Conservation (phyloP, 106 monocot genomes). For the Dendrobium officinale region DNA sequence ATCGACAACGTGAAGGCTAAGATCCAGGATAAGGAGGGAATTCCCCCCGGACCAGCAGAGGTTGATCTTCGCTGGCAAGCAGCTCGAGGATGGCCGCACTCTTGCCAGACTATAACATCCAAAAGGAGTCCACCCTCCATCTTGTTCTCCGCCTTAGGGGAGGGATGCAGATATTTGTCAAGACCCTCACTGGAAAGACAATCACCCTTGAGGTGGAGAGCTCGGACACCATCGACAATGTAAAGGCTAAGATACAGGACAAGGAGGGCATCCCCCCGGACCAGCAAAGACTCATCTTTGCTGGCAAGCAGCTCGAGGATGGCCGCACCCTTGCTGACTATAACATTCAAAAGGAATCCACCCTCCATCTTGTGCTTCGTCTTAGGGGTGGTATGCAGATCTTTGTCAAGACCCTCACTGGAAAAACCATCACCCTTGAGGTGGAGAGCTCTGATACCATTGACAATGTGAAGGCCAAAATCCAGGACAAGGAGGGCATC, state of each 20-base stretch:
- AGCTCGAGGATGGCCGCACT: slow-evolving; percentile 81
- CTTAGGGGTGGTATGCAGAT: no score
- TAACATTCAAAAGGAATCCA: slow-evolving; percentile 51
- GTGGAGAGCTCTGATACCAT: no score
- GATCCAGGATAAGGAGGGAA: slow-evolving; percentile 92
- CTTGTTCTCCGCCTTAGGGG: slow-evolving; percentile 23
- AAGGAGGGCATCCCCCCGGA: slow-evolving; percentile 81
- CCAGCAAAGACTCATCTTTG: slow-evolving; percentile 84
- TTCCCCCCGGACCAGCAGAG: slow-evolving; percentile 90
- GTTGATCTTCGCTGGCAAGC: slow-evolving; percentile 82
- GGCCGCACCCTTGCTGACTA: slow-evolving; percentile 72
- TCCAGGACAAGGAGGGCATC: no score
- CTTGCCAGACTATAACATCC: slow-evolving; percentile 65
- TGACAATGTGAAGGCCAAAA: no score
- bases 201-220: no score
- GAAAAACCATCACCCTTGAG: no score
- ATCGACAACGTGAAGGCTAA: slow-evolving; percentile 10
- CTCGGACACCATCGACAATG: no score
- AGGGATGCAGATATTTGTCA: slow-evolving; percentile 17
- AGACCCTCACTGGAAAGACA: no score
- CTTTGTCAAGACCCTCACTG: no score
- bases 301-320: slow-evolving; percentile 85
- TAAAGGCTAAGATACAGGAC: no score
- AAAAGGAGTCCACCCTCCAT: slow-evolving; percentile 37
- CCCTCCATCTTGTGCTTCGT: not conserved